These are phyloP conservation scores for Termitomyces sp. DNA, from an alignment of 768 basidiomycete genomes.

Conservation along the genomic window DNA sequence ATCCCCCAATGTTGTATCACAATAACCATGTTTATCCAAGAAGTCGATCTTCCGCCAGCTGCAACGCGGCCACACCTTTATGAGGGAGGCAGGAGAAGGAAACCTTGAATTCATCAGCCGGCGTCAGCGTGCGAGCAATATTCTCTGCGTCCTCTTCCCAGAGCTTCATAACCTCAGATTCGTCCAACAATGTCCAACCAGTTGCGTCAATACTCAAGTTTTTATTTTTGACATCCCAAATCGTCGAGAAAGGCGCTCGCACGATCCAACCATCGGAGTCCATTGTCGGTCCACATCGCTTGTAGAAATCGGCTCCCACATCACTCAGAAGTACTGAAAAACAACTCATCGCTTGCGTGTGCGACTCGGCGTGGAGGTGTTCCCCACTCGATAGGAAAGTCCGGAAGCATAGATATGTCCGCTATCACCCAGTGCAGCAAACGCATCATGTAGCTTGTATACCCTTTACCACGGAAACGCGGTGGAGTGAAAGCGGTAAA, in stretches of 20 bases:
- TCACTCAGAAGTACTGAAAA: constrained; percentile 52
- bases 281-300: constrained; percentile 27
- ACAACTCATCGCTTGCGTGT: constrained; percentile 31
- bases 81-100: constrained; percentile 36
- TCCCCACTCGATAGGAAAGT: constrained; percentile 36
- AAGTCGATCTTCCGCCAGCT: constrained; percentile 26
- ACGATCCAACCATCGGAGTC: constrained; percentile 39
- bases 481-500: constrained; percentile 53
- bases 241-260: constrained; percentile 28
- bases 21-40: constrained; percentile 9
- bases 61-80: constrained; percentile 41
- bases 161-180: constrained; percentile 27
- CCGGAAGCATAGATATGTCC: constrained; percentile 17
- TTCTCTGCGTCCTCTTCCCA: constrained; percentile 37
- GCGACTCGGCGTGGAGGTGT: constrained; percentile 29
- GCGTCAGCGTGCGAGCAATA: constrained; percentile 13
- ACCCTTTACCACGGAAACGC: constrained; percentile 45
- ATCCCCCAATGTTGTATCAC: constrained; percentile 27
- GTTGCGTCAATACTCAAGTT: background rate
- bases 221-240: constrained; percentile 27
- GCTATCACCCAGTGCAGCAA: constrained; percentile 54
- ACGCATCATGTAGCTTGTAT: constrained; percentile 58
- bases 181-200: constrained; percentile 30
- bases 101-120: background rate
- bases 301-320: constrained; percentile 42